These are phyloP conservation scores for Colletotrichum tofieldiae DNA, from an alignment of 2,329 filamentous ascomycete species.

Conservation along the genomic window DNA sequence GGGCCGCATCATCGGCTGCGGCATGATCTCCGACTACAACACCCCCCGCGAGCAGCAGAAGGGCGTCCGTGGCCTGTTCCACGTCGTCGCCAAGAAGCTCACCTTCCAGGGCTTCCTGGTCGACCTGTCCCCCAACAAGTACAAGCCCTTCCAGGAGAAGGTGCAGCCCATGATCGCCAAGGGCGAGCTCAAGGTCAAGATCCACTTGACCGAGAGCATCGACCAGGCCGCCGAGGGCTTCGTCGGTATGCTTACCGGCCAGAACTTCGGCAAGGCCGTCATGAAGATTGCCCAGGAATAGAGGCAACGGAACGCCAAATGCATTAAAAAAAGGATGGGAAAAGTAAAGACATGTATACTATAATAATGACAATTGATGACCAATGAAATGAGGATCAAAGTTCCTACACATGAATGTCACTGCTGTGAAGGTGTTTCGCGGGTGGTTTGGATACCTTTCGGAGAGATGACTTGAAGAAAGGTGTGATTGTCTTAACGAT, in stretches of 20 bases:
- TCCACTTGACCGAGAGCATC: slow-evolving; percentile 80
- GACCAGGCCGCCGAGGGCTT: slow-evolving; percentile 84
- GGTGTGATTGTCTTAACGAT: too few species aligned
- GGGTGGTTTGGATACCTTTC: too few species aligned
- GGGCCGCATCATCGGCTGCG: slow-evolving; percentile 77
- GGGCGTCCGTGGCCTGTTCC: slow-evolving; percentile 76
- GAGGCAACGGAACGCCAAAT: not conserved
- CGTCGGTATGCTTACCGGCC: slow-evolving; percentile 80
- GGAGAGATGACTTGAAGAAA: too few species aligned
- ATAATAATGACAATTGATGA: slow-evolving; percentile 41
- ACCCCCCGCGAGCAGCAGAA: slow-evolving; percentile 66
- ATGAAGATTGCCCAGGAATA: slow-evolving; percentile 67
- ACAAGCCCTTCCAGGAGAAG: slow-evolving; percentile 81
- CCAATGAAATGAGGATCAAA: slow-evolving; percentile 4
- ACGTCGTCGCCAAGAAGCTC: slow-evolving; percentile 78
- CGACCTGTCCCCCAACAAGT: slow-evolving; percentile 77
- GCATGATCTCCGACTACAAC: slow-evolving; percentile 88
- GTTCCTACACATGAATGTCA: too few species aligned
- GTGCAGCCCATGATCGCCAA: slow-evolving; percentile 84
- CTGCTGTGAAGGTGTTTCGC: not conserved
- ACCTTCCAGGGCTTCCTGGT: slow-evolving; percentile 86
- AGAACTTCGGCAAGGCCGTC: slow-evolving; percentile 91
- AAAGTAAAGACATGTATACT: slow-evolving; percentile 25
- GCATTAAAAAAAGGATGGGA: not conserved
- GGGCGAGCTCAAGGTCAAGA: slow-evolving; percentile 80